A percentile compares a stretch with the other conserved stretches of the same genome.
Evolutionary conservation across 2,329 filamentous ascomycete species (phyloP).

Genomic region (Ascomycota sp.): DNA sequence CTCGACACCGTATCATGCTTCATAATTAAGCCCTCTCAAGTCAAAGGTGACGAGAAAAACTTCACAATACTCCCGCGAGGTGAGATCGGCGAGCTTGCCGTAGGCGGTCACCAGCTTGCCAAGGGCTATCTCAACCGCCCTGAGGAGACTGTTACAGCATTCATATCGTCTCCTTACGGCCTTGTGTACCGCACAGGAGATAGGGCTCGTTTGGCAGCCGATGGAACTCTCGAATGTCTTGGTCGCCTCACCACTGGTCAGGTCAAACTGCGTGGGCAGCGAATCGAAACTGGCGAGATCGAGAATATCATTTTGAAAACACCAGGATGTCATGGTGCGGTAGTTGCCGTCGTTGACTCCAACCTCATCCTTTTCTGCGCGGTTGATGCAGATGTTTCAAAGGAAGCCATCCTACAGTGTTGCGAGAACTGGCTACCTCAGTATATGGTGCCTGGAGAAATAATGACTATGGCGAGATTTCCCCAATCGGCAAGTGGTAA

Average conservation of each 20-base stretch:
- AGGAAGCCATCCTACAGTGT: conserved; percentile 26
- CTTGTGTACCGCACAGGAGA: conserved; percentile 68
- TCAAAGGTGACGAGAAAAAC: conserved; percentile 5
- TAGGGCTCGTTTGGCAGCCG: conserved; percentile 42
- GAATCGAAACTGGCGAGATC: conserved; percentile 59
- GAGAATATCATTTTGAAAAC: conserved; percentile 45
- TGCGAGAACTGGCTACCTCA: conserved; percentile 57
- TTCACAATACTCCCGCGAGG: conserved; percentile 38
- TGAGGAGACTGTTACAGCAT: conserved; percentile 49
- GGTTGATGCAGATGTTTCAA: conserved; percentile 15
- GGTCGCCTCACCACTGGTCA: conserved; percentile 63
- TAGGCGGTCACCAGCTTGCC: conserved; percentile 64
- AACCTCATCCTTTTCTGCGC: conserved; percentile 56
- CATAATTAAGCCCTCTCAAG: conserved; percentile 29
- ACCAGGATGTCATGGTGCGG: conserved; percentile 37
- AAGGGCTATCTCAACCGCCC: conserved; percentile 60
- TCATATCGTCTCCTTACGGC: conserved; percentile 46
- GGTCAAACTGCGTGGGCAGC: conserved; percentile 67
- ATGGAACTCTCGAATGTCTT: conserved; percentile 60
- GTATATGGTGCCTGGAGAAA: conserved; percentile 63
- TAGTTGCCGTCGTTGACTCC: conserved; percentile 43
- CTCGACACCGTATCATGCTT: conserved; percentile 65
- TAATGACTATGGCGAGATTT: conserved; percentile 40
- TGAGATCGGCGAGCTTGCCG: conserved; percentile 53
- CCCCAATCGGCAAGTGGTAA: conserved; percentile 69